Evolutionary conservation across 2,329 filamentous ascomycete genomes (phyloP), one percentile per base, ranked within the genome.

Genomic region (Ophiosphaerella herpotricha): DNA sequence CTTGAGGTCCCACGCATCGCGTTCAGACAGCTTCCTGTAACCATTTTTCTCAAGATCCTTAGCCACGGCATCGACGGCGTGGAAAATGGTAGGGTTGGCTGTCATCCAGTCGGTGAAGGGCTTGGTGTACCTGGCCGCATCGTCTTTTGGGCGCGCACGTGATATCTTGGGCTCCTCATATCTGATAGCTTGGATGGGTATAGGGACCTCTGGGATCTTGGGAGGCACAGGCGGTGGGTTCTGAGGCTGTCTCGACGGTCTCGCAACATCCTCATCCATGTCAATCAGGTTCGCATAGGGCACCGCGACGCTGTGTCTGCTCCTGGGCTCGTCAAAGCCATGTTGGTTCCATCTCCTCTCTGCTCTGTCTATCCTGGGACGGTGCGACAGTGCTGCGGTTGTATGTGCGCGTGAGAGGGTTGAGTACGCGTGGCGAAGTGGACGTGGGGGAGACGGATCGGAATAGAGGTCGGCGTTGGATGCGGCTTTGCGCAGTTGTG

Each of bases 51-150:
- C 79, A 40, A 97, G 82, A 65, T 91, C 86, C 49, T 81, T 78
- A 64, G 87, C 85, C 70, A 96, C 90, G 62, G 90, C 84, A 50
- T 85, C 83, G 24, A 97, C 91, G 1, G 90, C 85, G 67, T 99
- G 94, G 73, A 96, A 99, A 39, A 97, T 84, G 7, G 94, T 97
- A 0, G 94, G 94, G 69, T 97, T 96, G 55, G 89, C 82, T 38
- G 86, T 89, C 77, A 97, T 83, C 70, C 97, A 97, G 44, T 90
- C 82, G 70, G 88, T 87, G 72, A 96, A 97, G 1, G 91, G 90
- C 74, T 91, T 81, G 7, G 90, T 89, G 72, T 91, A 96, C 43
- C 62, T 62, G 44, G 66, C 68, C 1, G 71, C 68, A 13, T 65
- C 63, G 47, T 68, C 55, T 35, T 62, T 66, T 40, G 61, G 60